Evolutionary conservation across 2,329 filamentous ascomycete genomes (phyloP).

Genomic region (Celoporthe dispersa): DNA sequence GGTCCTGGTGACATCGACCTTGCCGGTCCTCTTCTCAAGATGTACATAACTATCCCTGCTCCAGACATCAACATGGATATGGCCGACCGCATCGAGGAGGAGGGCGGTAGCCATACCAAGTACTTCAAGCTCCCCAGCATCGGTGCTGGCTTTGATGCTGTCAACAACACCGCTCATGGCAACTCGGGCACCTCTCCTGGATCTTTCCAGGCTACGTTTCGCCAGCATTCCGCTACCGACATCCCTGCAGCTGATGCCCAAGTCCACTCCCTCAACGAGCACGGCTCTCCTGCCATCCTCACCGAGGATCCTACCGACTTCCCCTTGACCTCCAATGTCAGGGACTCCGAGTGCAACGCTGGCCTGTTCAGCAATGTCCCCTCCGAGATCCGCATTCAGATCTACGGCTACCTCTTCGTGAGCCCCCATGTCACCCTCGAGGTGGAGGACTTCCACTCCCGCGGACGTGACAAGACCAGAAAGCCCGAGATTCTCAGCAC

Average conservation of each 20-base stretch:
- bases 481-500: background rate
- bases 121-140: background rate
- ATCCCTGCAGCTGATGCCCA: background rate
- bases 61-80: background rate
- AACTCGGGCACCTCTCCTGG: background rate
- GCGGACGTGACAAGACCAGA: background rate
- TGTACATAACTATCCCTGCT: background rate
- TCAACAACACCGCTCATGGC: background rate
- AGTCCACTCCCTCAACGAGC: background rate
- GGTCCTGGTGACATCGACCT: background rate
- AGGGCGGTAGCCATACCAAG: background rate
- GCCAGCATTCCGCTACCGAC: background rate
- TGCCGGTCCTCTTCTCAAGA: background rate
- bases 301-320: background rate
- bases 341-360: background rate
- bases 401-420: slow-evolving; percentile 1
- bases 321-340: background rate
- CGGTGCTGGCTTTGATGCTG: background rate
- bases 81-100: background rate
- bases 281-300: background rate
- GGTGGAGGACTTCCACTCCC: background rate
- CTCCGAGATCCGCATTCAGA: background rate
- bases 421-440: background rate
- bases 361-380: background rate
- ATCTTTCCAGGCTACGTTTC: background rate